phyloP scores from a whole-genome alignment of 768 basidiomycete species.

The Pisolithus albus region DNA sequence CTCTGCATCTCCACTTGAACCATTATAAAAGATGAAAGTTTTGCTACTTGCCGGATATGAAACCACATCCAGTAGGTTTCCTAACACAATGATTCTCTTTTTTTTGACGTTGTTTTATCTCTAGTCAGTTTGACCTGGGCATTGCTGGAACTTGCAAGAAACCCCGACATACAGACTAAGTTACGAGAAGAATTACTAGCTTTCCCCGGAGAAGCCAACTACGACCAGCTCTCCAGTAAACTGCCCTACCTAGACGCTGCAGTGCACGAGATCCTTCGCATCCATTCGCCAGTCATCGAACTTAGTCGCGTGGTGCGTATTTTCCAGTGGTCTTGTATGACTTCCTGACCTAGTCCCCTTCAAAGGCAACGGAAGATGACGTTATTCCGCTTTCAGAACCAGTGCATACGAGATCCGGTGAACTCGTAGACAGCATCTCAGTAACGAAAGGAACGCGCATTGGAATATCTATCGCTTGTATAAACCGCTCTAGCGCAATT shows the following conservation, averaged over 20 bases:
- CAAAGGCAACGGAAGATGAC: conserved; percentile 45
- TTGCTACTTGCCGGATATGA: conserved; percentile 20
- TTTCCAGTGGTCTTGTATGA: not conserved
- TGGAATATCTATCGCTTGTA: conserved; percentile 34
- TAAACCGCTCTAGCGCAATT: conserved; percentile 46
- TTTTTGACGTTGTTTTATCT: not conserved
- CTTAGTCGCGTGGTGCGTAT: conserved; percentile 9
- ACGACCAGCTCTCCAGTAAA: conserved; percentile 43
- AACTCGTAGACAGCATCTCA: conserved; percentile 33
- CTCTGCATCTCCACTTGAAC: not conserved
- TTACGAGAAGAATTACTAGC: conserved; percentile 43
- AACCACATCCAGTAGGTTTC: conserved; percentile 13
- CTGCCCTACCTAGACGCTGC: conserved; percentile 52
- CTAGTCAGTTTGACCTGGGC: conserved; percentile 36
- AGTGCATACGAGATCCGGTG: conserved; percentile 36
- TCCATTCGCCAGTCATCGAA: conserved; percentile 34
- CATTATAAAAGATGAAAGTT: conserved; percentile 11
- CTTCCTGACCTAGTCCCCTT: not conserved
- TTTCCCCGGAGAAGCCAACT: conserved; percentile 42
- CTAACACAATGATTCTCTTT: no score
- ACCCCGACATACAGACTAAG: conserved; percentile 40
- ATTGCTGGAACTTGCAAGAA: conserved; percentile 45
- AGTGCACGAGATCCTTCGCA: conserved; percentile 37
- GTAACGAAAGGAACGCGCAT: conserved; percentile 45
- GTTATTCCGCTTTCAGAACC: conserved; percentile 50